A percentile compares a stretch with the other conserved stretches of the same genome.
Conservation (phyloP, 371 early-diverging fungal genomes). For the Actinomortierella wolfii region DNA sequence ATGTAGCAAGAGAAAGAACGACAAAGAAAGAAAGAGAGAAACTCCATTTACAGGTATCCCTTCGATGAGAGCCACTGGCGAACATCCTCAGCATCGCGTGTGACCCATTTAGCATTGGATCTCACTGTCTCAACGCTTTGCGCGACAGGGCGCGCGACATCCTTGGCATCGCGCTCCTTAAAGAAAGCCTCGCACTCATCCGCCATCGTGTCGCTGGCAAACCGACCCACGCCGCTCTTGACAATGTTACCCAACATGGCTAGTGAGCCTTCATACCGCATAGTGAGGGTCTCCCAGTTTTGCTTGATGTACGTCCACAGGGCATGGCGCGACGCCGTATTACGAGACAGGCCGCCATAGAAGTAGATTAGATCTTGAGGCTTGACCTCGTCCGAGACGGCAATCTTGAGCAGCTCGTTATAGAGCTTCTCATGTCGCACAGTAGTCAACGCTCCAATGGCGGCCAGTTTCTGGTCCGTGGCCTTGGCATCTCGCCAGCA, state of each 20-base stretch:
- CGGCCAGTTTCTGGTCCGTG: slow-evolving; percentile 81
- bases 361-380: slow-evolving; percentile 74
- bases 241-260: slow-evolving; percentile 78
- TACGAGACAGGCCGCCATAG: slow-evolving; percentile 51
- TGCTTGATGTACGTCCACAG: slow-evolving; percentile 81
- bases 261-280: slow-evolving; percentile 73
- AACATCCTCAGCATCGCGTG: slow-evolving; percentile 75
- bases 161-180: slow-evolving; percentile 71
- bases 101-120: slow-evolving; percentile 79
- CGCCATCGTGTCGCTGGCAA: slow-evolving; percentile 66
- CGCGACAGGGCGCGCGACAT: slow-evolving; percentile 74
- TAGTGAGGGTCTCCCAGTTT: slow-evolving; percentile 71
- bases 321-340: slow-evolving; percentile 64
- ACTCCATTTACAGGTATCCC: slow-evolving; percentile 31
- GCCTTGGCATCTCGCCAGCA: slow-evolving; percentile 71
- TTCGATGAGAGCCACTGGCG: slow-evolving; percentile 66
- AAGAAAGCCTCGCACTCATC: slow-evolving; percentile 79
- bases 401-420: slow-evolving; percentile 62
- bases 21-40: not conserved
- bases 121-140: slow-evolving; percentile 87
- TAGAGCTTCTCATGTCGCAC: slow-evolving; percentile 62
- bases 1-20: not conserved
- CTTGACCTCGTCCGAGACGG: slow-evolving; percentile 74
- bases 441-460: slow-evolving; percentile 76
- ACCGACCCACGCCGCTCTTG: slow-evolving; percentile 71